Percentiles rank a stretch among this genome's conserved stretches.
Conservation (phyloP, 192 early-diverging fungal genomes). For the Funneliformis mosseae region DNA sequence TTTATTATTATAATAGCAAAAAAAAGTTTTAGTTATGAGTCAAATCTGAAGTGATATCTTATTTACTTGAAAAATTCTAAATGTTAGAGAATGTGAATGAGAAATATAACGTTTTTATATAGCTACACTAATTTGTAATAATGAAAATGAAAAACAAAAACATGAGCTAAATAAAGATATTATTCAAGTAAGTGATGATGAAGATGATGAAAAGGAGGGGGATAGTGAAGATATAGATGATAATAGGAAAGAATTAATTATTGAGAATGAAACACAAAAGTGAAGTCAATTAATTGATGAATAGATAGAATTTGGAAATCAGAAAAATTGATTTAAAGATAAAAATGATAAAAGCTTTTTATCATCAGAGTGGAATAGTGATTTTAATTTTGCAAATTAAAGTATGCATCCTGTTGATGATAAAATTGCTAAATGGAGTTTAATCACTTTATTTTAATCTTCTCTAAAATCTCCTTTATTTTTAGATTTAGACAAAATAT, state of each 20-base stretch:
- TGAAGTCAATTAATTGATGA: background rate
- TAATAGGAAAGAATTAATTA: background rate
- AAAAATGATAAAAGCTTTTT: background rate
- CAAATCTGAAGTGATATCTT: slow-evolving; percentile 21
- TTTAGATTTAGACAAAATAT: background rate
- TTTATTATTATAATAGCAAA: background rate
- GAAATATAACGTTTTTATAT: slow-evolving; percentile 4
- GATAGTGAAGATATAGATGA: background rate
- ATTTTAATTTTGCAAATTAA: too few species aligned
- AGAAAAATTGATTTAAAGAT: background rate
- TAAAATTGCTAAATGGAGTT: background rate
- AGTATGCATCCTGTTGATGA: background rate
- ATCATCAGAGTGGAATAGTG: background rate
- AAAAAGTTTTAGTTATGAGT: slow-evolving; percentile 20
- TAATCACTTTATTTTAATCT: background rate
- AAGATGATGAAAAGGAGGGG: background rate
- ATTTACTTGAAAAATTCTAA: background rate
- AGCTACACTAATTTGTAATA: background rate
- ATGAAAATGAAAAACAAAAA: background rate
- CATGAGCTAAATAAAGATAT: background rate
- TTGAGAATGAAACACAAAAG: background rate
- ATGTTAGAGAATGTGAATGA: background rate
- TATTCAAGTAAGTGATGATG: background rate
- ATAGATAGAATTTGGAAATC: background rate
- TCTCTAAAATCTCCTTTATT: background rate